phyloP scores from a whole-genome alignment of 2,329 filamentous ascomycete species.

The Aspergillus pseudoglaucus region DNA sequence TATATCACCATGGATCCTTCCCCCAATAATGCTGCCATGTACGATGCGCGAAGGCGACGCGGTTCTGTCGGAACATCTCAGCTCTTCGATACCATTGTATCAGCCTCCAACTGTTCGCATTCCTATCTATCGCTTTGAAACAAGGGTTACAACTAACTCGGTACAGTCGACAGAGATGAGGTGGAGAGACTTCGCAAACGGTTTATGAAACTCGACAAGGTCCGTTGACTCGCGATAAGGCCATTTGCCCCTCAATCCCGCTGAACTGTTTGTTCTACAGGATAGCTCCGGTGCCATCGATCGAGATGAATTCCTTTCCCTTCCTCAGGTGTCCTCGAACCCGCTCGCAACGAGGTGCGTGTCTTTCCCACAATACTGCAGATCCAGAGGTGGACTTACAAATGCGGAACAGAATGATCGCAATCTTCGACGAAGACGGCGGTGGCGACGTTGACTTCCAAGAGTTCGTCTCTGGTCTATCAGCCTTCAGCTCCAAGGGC shows the following conservation, averaged over 20 bases:
- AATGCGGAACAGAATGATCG: constrained; percentile 73
- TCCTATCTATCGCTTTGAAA: constrained; percentile 3
- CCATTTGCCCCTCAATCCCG: no score
- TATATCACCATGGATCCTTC: constrained; percentile 13
- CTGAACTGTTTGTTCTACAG: constrained; percentile 43
- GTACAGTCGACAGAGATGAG: constrained; percentile 87
- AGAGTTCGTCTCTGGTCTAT: constrained; percentile 92
- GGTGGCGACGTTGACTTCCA: constrained; percentile 98
- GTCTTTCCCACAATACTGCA: background rate
- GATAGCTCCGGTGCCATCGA: constrained; percentile 98
- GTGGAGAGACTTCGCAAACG: constrained; percentile 92
- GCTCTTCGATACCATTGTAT: constrained; percentile 91
- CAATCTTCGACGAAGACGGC: constrained; percentile 97
- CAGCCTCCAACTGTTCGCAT: constrained; percentile 84
- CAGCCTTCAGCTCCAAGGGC: constrained; percentile 93
- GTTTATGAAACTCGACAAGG: constrained; percentile 99
- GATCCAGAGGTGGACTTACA: background rate
- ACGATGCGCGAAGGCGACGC: constrained; percentile 38
- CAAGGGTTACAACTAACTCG: background rate
- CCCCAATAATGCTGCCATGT: constrained; percentile 40
- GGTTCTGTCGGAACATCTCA: constrained; percentile 48
- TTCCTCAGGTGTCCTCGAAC: constrained; percentile 96
- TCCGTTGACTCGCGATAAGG: constrained; percentile 28
- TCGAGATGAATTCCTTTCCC: constrained; percentile 92
- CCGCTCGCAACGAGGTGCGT: constrained; percentile 84